Evolutionary conservation across 495 filamentous ascomycete genomes (phyloP).

Genomic region (Glonium stellatum): DNA sequence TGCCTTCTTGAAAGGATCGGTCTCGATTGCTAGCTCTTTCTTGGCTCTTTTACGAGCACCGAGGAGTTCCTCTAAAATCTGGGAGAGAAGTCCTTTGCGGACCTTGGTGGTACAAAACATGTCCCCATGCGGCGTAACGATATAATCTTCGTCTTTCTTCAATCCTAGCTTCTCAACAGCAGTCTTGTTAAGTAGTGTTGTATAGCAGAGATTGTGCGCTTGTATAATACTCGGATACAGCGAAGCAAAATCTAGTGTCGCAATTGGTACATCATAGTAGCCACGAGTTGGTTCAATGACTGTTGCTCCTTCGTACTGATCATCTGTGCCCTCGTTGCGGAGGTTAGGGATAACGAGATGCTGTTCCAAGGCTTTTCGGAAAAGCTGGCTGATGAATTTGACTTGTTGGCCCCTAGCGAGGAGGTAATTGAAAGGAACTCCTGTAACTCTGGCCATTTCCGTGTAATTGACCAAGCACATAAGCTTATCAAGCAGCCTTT

Average conservation of each 20-base stretch:
- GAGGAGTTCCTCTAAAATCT: slow-evolving; percentile 91
- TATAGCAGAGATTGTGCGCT: slow-evolving; percentile 98
- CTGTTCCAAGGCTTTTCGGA: slow-evolving; percentile 87
- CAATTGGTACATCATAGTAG: slow-evolving; percentile 89
- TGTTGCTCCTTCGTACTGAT: slow-evolving; percentile 95
- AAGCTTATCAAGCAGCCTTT: slow-evolving; percentile 92
- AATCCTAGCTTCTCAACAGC: slow-evolving; percentile 64
- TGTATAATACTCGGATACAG: slow-evolving; percentile 99
- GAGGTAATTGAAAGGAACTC: slow-evolving; percentile 94
- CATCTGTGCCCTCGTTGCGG: slow-evolving; percentile 52
- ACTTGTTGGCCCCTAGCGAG: slow-evolving; percentile 91
- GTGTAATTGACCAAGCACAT: slow-evolving; percentile 98
- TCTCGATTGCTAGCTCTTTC: slow-evolving; percentile 82
- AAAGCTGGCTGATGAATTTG: slow-evolving; percentile 95
- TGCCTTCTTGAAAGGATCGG: slow-evolving; percentile 93
- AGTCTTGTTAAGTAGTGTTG: slow-evolving; percentile 79
- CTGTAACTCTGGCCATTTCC: slow-evolving; percentile 98
- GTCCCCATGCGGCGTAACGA: slow-evolving; percentile 88
- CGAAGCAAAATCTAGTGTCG: slow-evolving; percentile 97
- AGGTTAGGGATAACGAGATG: slow-evolving; percentile 89
- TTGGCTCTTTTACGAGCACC: slow-evolving; percentile 87
- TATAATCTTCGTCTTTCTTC: slow-evolving; percentile 87
- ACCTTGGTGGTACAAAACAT: slow-evolving; percentile 83
- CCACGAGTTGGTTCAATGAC: slow-evolving; percentile 92
- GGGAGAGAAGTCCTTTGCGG: slow-evolving; percentile 84